A percentile compares a stretch with the other conserved stretches of the same genome.
These are phyloP conservation scores for Aspergillus funiculosus DNA, from an alignment of 495 filamentous ascomycete genomes.

Conservation along the genomic window DNA sequence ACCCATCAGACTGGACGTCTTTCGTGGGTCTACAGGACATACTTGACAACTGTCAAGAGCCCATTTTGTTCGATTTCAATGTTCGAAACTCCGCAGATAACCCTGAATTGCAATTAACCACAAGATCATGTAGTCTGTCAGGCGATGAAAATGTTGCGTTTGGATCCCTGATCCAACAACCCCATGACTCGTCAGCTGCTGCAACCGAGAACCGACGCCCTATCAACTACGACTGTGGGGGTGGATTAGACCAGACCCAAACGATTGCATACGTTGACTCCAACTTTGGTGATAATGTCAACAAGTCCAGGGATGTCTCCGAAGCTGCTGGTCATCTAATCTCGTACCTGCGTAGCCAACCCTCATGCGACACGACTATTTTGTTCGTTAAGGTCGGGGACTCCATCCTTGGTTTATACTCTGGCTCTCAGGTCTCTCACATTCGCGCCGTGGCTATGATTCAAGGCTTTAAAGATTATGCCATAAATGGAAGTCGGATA, in stretches of 20 bases:
- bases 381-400: not conserved
- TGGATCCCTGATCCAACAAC: not conserved
- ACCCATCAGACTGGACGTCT: not conserved
- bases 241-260: not conserved
- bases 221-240: not conserved
- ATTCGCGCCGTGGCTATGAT: not conserved
- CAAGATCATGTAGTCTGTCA: not conserved
- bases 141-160: not conserved
- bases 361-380: not conserved
- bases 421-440: not conserved
- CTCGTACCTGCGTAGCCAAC: not conserved
- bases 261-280: not conserved
- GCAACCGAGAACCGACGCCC: not conserved
- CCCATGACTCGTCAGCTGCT: not conserved
- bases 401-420: not conserved
- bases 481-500: not conserved
- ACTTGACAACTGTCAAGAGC: not conserved
- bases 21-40: not conserved
- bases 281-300: too few species aligned
- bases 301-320: not conserved
- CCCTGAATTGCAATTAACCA: not conserved
- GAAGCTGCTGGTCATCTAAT: not conserved
- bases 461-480: not conserved
- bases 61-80: not conserved
- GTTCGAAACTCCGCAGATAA: too few species aligned